phyloP scores from a whole-genome alignment of 1,139 yeast species.

The Suhomyces anneliseae region DNA sequence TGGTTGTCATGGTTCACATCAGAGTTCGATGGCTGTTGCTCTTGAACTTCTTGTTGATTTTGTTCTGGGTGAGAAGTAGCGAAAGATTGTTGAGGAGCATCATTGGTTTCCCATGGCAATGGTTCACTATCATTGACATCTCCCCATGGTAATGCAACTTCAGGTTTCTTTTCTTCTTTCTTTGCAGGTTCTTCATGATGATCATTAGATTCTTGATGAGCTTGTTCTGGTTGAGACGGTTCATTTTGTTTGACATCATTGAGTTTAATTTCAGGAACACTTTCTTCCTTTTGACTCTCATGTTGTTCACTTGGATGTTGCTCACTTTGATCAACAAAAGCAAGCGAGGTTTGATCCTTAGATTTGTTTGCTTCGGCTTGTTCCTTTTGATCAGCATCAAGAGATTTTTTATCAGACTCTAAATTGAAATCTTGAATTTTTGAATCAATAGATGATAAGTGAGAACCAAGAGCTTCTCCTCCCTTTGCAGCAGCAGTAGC shows the following conservation, averaged over 20 bases:
- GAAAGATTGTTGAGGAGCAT: not conserved
- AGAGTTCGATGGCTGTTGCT: not conserved
- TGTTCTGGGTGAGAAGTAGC: not conserved
- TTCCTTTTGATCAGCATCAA: not conserved
- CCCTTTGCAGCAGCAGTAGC: not conserved
- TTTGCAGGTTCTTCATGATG: not conserved
- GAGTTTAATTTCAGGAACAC: too few species aligned
- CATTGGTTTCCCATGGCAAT: conserved; percentile 5
- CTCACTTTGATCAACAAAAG: too few species aligned
- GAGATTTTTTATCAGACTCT: not conserved
- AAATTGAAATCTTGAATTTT: not conserved
- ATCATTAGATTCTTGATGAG: not conserved
- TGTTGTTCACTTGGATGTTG: too few species aligned
- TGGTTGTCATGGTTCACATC: not conserved
- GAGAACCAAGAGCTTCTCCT: not conserved
- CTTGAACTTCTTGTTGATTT: not conserved
- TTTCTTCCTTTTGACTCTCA: too few species aligned
- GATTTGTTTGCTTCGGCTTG: not conserved
- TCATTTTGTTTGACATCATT: too few species aligned
- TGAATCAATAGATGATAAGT: conserved; percentile 1
- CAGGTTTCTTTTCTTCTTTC: not conserved
- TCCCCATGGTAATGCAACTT: conserved; percentile 8
- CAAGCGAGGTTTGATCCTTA: too few species aligned
- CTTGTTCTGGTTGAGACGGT: too few species aligned
- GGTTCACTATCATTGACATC: not conserved